Conservation (phyloP, 2,329 filamentous ascomycete genomes). For the Penicillium sp. region DNA sequence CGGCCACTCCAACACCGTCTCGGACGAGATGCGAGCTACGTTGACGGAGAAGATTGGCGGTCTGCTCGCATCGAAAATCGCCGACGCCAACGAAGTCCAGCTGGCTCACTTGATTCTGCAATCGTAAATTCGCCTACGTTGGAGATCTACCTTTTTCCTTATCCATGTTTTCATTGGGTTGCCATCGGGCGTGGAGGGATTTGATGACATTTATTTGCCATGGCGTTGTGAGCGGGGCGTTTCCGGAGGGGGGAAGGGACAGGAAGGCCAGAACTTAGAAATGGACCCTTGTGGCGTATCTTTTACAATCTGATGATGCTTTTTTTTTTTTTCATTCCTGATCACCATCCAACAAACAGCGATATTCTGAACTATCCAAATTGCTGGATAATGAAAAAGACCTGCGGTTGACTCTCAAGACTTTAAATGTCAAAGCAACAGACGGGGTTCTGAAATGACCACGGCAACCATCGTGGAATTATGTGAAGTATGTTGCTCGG, state of each 20-base stretch:
- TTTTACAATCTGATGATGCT: background rate
- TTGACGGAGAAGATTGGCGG: conserved; percentile 39
- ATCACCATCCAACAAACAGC: background rate
- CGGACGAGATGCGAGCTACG: conserved; percentile 33
- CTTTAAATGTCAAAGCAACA: too few species aligned
- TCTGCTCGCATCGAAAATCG: conserved; percentile 37
- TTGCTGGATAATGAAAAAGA: too few species aligned
- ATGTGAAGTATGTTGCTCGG: too few species aligned
- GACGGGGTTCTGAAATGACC: too few species aligned
- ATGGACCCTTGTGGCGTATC: background rate
- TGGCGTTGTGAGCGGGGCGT: conserved; percentile 14
- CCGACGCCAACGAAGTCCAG: conserved; percentile 36
- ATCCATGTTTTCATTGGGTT: background rate
- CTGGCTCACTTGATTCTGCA: conserved; percentile 28
- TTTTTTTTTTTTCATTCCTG: background rate
- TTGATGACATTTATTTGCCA: conserved; percentile 1
- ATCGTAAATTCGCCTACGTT: conserved; percentile 28
- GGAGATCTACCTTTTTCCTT: background rate
- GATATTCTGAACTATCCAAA: too few species aligned
- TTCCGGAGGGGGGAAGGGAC: background rate
- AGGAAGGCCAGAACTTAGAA: background rate
- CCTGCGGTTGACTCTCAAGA: too few species aligned
- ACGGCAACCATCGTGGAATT: too few species aligned
- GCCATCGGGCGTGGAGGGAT: too few species aligned
- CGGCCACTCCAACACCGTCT: conserved; percentile 33